Evolutionary conservation across 768 basidiomycete genomes (phyloP).

Genomic region (Dentipellis fragilis): DNA sequence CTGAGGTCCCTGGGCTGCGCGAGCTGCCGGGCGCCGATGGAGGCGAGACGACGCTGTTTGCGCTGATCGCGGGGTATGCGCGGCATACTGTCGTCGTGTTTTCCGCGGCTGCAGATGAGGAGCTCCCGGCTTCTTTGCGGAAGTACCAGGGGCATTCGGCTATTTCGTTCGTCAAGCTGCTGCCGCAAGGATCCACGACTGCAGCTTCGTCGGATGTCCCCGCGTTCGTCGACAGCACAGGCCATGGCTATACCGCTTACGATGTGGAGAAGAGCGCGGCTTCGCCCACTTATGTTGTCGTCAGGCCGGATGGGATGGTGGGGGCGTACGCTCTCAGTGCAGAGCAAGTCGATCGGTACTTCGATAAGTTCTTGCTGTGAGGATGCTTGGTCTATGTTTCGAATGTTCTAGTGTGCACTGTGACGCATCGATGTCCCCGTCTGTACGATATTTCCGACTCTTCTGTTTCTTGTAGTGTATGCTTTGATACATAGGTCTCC

Average conservation of each 20-base stretch:
- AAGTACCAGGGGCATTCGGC: not conserved
- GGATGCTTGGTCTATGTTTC: too few species aligned
- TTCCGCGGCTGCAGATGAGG: not conserved
- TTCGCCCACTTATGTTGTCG: not conserved
- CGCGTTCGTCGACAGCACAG: constrained; percentile 1
- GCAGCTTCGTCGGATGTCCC: not conserved
- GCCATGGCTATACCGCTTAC: constrained; percentile 7
- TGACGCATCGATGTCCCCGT: too few species aligned
- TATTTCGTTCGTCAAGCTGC: not conserved
- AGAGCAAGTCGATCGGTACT: not conserved
- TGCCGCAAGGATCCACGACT: not conserved
- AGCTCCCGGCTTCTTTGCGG: not conserved
- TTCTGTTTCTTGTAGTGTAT: too few species aligned
- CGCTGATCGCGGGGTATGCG: constrained; percentile 15
- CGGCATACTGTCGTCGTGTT: constrained; percentile 25
- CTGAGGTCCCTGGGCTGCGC: constrained; percentile 29
- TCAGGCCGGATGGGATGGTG: constrained; percentile 7
- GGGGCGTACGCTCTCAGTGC: not conserved
- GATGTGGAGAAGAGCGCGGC: not conserved
- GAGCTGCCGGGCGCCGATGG: not conserved
- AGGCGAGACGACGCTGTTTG: constrained; percentile 16
- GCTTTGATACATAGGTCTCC: too few species aligned
- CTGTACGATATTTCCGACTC: too few species aligned
- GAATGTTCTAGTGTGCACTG: too few species aligned
- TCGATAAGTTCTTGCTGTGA: not conserved